Conservation (phyloP, 768 basidiomycete genomes). For the Russula vinacea region DNA sequence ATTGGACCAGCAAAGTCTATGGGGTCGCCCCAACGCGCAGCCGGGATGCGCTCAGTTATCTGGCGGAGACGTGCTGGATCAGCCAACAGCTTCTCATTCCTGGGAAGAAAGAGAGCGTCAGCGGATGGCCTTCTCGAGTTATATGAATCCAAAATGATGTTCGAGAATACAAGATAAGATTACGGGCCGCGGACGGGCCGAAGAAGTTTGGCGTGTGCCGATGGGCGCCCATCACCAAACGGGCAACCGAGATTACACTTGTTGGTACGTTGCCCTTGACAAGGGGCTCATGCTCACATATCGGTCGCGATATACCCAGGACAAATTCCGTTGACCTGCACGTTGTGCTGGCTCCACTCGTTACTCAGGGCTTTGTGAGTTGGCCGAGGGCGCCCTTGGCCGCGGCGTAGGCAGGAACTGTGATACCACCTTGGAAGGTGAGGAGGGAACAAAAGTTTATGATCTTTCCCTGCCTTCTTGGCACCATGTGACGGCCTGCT, state of each 20-base stretch:
- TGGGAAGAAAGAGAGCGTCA: conserved; percentile 33
- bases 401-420: conserved; percentile 86
- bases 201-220: background rate
- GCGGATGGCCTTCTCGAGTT: conserved; percentile 12
- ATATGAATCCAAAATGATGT: conserved; percentile 18
- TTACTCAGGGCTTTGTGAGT: conserved; percentile 85
- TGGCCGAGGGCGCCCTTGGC: conserved; percentile 87
- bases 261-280: conserved; percentile 17
- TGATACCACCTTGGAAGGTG: conserved; percentile 53
- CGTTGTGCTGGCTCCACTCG: conserved; percentile 86
- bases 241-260: conserved; percentile 16
- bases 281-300: conserved; percentile 49
- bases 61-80: conserved; percentile 60
- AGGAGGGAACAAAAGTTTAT: conserved; percentile 52
- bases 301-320: conserved; percentile 90
- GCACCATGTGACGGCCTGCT: conserved; percentile 88
- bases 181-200: conserved; percentile 29
- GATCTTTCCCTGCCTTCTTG: conserved; percentile 63
- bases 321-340: conserved; percentile 85
- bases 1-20: conserved; percentile 65
- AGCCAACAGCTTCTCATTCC: conserved; percentile 62
- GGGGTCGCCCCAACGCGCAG: conserved; percentile 64
- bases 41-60: conserved; percentile 69
- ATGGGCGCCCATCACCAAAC: background rate
- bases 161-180: conserved; percentile 27